phyloP scores from a whole-genome alignment of 495 filamentous ascomycete genomes.

The Neurospora sp. region DNA sequence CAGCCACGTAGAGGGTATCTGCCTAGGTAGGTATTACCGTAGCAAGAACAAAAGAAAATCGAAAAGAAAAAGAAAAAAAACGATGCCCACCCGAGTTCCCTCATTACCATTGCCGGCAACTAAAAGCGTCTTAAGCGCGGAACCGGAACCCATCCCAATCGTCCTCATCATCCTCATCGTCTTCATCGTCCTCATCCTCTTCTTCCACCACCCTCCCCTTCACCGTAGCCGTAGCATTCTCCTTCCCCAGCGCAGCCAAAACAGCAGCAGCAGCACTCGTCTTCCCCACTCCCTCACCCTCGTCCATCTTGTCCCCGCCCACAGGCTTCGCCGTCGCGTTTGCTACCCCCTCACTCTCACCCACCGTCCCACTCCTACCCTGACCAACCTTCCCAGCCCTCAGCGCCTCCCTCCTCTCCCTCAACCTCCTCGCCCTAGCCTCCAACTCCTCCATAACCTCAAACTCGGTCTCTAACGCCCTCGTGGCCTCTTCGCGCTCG shows the following conservation, averaged over 20 bases:
- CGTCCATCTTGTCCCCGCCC: no score
- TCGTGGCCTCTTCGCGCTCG: slow-evolving; percentile 76
- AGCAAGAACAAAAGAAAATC: background rate
- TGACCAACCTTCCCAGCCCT: slow-evolving; percentile 25
- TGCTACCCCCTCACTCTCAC: no score
- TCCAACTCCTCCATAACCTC: slow-evolving; percentile 92
- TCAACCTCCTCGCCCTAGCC: slow-evolving; percentile 62
- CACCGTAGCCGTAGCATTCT: slow-evolving; percentile 17
- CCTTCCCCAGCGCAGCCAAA: slow-evolving; percentile 16
- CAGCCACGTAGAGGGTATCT: background rate
- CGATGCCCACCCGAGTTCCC: background rate
- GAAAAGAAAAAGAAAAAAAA: background rate
- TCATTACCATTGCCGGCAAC: background rate
- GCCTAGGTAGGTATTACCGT: background rate
- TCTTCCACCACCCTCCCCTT: slow-evolving; percentile 20
- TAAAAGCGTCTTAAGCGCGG: slow-evolving; percentile 19
- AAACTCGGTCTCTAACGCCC: slow-evolving; percentile 76
- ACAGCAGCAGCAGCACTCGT: slow-evolving; percentile 1
- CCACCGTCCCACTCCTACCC: no score
- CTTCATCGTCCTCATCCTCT: slow-evolving; percentile 47
- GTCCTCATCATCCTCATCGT: slow-evolving; percentile 47
- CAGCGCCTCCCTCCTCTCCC: slow-evolving; percentile 53
- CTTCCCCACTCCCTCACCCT: background rate
- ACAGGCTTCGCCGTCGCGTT: no score
- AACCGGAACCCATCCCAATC: slow-evolving; percentile 66